Percentiles rank a stretch among this genome's conserved stretches.
Evolutionary conservation across 2,329 filamentous ascomycete genomes (phyloP).

Genomic region (Aspergillus quadricinctus): DNA sequence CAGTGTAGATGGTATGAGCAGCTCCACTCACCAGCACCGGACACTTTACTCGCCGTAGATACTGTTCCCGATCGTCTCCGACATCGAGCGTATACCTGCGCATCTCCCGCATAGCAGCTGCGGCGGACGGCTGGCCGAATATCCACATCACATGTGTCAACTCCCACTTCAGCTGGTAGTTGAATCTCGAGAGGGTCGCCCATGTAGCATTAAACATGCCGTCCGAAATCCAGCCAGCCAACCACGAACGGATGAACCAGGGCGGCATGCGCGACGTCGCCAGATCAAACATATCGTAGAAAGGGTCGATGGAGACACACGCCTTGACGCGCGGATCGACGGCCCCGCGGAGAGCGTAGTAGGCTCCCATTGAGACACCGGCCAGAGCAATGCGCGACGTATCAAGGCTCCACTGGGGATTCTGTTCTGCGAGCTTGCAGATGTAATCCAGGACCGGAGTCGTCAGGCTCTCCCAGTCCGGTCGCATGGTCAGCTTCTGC

Average conservation of each 20-base stretch:
- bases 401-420: slow-evolving; percentile 1
- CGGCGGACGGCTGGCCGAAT: not conserved
- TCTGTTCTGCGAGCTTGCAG: not conserved
- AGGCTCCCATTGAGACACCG: slow-evolving; percentile 1
- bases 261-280: slow-evolving; percentile 1
- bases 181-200: not conserved
- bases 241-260: not conserved
- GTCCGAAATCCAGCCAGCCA: slow-evolving; percentile 2
- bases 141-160: slow-evolving; percentile 1
- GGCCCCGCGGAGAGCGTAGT: slow-evolving; percentile 2
- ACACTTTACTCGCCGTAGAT: slow-evolving; percentile 2
- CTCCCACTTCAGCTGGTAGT: slow-evolving; percentile 2
- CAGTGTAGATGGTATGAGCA: not conserved
- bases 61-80: not conserved
- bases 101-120: slow-evolving; percentile 3
- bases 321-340: slow-evolving; percentile 1
- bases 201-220: not conserved
- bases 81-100: not conserved
- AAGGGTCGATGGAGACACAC: slow-evolving; percentile 5
- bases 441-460: not conserved
- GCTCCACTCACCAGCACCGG: slow-evolving; percentile 5
- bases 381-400: not conserved
- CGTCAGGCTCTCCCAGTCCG: no score
- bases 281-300: slow-evolving; percentile 7
- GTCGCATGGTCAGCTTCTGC: no score